Conservation (phyloP, 2,329 filamentous ascomycete genomes). For the Hypoxylon sp. region DNA sequence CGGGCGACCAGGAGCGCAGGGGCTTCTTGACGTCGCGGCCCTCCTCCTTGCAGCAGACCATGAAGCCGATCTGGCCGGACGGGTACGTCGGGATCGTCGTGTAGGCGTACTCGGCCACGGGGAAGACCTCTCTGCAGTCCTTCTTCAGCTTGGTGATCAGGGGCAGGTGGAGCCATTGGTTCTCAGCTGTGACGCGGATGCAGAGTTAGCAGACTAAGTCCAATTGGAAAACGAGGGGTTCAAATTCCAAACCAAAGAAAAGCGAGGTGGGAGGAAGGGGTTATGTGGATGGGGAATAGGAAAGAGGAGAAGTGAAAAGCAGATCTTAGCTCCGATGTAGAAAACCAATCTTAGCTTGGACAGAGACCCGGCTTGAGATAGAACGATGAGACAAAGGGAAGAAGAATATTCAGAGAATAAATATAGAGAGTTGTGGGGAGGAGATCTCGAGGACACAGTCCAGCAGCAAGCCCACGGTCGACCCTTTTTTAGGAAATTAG, state of each 20-base stretch:
- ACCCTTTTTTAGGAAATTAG: constrained; percentile 34
- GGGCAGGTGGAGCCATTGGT: constrained; percentile 97
- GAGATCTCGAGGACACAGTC: constrained; percentile 33
- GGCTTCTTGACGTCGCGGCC: constrained; percentile 87
- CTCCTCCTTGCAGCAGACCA: constrained; percentile 98
- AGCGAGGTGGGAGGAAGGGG: background rate
- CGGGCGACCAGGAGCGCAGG: constrained; percentile 82
- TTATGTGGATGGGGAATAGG: background rate
- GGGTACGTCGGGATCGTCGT: constrained; percentile 99
- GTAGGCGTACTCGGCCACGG: constrained; percentile 97
- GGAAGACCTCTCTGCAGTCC: constrained; percentile 97
- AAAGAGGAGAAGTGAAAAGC: background rate
- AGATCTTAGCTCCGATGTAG: constrained; percentile 21
- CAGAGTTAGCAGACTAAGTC: constrained; percentile 16
- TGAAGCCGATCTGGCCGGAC: constrained; percentile 99
- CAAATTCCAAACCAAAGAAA: constrained; percentile 16
- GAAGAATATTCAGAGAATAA: background rate
- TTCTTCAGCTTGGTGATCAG: constrained; percentile 97
- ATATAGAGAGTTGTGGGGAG: constrained; percentile 28
- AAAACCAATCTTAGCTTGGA: constrained; percentile 16
- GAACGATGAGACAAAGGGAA: background rate
- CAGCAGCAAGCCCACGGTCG: constrained; percentile 28
- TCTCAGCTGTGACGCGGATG: constrained; percentile 79
- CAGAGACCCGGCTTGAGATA: constrained; percentile 6
- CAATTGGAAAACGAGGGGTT: constrained; percentile 17